Percentiles rank a stretch among this genome's conserved stretches.
Evolutionary conservation across 2,329 filamentous ascomycete species (phyloP).

Genomic region (Pseudogymnoascus sp.): DNA sequence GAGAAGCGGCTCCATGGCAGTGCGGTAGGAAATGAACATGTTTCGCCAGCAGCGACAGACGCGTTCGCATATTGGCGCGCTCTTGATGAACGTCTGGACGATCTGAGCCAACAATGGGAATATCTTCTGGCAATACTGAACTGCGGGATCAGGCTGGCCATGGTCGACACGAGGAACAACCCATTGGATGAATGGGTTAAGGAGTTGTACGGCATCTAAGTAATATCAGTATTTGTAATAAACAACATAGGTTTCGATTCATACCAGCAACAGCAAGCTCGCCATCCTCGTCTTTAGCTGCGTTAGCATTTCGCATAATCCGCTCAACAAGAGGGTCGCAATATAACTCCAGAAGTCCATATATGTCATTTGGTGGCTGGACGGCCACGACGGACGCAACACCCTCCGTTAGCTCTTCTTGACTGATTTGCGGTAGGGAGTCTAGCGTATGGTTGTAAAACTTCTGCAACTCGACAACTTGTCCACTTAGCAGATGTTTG

Average conservation of each 20-base stretch:
- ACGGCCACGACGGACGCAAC: constrained; percentile 86
- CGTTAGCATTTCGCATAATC: constrained; percentile 78
- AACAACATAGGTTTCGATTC: constrained; percentile 20
- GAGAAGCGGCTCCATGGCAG: constrained; percentile 75
- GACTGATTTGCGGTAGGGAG: constrained; percentile 72
- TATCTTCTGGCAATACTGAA: constrained; percentile 93
- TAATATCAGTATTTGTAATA: constrained; percentile 14
- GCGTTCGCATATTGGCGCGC: constrained; percentile 82
- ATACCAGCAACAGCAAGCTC: constrained; percentile 79
- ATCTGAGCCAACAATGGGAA: constrained; percentile 82
- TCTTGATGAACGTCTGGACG: constrained; percentile 76
- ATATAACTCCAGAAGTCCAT: constrained; percentile 80
- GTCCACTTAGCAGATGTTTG: constrained; percentile 71
- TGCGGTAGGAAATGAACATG: constrained; percentile 94
- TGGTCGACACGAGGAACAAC: constrained; percentile 66
- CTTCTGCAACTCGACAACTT: constrained; percentile 76
- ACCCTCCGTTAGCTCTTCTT: constrained; percentile 93
- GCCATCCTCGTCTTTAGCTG: constrained; percentile 70
- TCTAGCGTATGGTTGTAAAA: constrained; percentile 91
- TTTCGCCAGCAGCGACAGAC: constrained; percentile 93
- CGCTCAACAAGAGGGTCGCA: constrained; percentile 82
- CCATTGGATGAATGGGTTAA: constrained; percentile 80
- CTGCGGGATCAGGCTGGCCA: constrained; percentile 72
- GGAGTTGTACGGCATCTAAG: constrained; percentile 76
- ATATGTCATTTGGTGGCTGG: constrained; percentile 71